Evolutionary conservation across 2,329 filamentous ascomycete genomes (phyloP).

Genomic region (Helicocarpus griseus): DNA sequence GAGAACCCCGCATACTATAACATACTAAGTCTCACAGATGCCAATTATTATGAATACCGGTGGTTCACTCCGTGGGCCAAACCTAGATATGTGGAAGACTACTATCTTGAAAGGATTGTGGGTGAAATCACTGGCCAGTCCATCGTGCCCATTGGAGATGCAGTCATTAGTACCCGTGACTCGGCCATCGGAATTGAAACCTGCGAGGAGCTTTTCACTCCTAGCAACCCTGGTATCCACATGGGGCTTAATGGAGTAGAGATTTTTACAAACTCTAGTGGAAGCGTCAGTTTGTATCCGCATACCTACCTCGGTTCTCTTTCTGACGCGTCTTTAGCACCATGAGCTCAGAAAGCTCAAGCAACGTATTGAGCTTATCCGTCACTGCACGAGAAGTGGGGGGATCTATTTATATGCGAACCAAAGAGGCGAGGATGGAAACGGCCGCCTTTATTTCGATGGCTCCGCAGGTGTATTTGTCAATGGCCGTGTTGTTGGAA

Average conservation of each 20-base stretch:
- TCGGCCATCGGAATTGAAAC: slow-evolving; percentile 20
- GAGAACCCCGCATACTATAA: not conserved
- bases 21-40: not conserved
- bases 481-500: slow-evolving; percentile 37
- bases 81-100: slow-evolving; percentile 47
- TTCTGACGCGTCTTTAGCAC: slow-evolving; percentile 34
- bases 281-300: slow-evolving; percentile 8
- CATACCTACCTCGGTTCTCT: not conserved
- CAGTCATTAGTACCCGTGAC: slow-evolving; percentile 50
- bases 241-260: slow-evolving; percentile 60
- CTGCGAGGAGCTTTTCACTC: slow-evolving; percentile 54
- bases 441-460: slow-evolving; percentile 47
- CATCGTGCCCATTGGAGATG: slow-evolving; percentile 57
- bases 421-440: slow-evolving; percentile 46
- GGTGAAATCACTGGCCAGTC: slow-evolving; percentile 44
- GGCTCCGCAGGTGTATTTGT: slow-evolving; percentile 53
- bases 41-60: slow-evolving; percentile 37
- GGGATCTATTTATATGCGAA: slow-evolving; percentile 49
- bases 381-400: slow-evolving; percentile 21
- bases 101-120: slow-evolving; percentile 51
- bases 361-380: slow-evolving; percentile 27
- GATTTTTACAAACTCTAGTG: slow-evolving; percentile 56
- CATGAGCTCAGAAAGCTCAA: slow-evolving; percentile 58
- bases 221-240: slow-evolving; percentile 42
- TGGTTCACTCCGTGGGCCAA: slow-evolving; percentile 55